Evolutionary conservation across 305 asterid species (phyloP).

Genomic region (Plantago lanceolata): DNA sequence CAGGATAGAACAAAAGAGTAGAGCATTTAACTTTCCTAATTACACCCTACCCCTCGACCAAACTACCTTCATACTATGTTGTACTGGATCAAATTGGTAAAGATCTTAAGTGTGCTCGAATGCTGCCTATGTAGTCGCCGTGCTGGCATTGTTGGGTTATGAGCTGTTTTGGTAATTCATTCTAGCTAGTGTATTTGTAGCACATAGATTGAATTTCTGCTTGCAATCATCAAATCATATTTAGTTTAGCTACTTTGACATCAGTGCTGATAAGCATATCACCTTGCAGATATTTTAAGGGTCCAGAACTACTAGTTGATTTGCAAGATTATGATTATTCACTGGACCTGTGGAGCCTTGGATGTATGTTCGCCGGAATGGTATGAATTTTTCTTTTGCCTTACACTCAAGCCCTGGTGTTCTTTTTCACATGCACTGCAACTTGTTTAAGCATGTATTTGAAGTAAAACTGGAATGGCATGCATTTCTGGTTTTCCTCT

Average conservation of each 20-base stretch:
- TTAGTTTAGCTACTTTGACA: conserved; percentile 16
- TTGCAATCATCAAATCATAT: not conserved
- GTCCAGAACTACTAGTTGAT: conserved; percentile 72
- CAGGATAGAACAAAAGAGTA: no score
- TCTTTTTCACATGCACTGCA: not conserved
- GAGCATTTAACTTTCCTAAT: no score
- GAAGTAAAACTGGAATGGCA: no score
- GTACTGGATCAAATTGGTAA: no score
- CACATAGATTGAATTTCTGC: conserved; percentile 2
- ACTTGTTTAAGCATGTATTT: not conserved
- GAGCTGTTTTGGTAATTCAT: not conserved
- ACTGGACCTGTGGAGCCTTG: conserved; percentile 67
- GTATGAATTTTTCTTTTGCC: conserved; percentile 27
- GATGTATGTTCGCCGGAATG: conserved; percentile 76
- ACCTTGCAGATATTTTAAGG: conserved; percentile 53
- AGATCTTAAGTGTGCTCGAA: no score
- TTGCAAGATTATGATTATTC: conserved; percentile 74
- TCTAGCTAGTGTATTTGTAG: not conserved
- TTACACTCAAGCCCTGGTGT: conserved; percentile 2
- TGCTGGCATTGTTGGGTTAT: no score
- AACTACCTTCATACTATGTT: no score
- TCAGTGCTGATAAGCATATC: not conserved
- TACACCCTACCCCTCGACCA: no score
- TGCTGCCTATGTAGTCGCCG: no score
- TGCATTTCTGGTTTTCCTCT: no score